A percentile compares a stretch with the other conserved stretches of the same genome.
These are phyloP conservation scores for Vitis riparia DNA, from an alignment of 164 flowering plant genomes.

Conservation along the genomic window DNA sequence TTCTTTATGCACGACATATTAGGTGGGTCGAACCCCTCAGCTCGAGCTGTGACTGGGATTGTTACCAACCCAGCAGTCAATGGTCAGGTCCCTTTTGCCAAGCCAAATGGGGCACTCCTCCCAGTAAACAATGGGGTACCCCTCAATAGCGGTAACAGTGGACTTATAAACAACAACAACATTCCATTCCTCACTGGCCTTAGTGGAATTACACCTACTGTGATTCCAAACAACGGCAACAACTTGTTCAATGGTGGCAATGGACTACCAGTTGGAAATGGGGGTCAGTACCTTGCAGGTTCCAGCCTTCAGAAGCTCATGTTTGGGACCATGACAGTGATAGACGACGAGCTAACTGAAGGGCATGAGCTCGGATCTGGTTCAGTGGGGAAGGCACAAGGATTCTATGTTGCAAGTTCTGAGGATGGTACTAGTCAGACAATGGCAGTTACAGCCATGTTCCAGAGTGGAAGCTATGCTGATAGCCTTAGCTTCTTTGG, in stretches of 20 bases:
- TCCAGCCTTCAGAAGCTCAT: conserved; percentile 43
- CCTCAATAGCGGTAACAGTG: conserved; percentile 44
- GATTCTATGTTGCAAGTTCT: conserved; percentile 68
- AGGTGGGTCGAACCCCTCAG: conserved; percentile 60
- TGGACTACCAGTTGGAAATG: conserved; percentile 35
- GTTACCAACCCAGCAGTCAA: conserved; percentile 53
- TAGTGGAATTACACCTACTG: conserved; percentile 25
- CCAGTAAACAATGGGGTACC: conserved; percentile 54
- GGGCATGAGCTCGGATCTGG: conserved; percentile 65
- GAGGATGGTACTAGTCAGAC: conserved; percentile 64
- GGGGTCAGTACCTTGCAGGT: conserved; percentile 48
- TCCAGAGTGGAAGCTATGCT: conserved; percentile 39
- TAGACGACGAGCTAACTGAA: conserved; percentile 67
- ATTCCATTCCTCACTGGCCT: conserved; percentile 53
- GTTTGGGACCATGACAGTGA: conserved; percentile 72
- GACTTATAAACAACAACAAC: conserved; percentile 53
- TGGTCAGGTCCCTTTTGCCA: conserved; percentile 72
- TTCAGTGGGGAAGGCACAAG: conserved; percentile 66
- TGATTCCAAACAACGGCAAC: conserved; percentile 36
- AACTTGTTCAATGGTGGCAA: conserved; percentile 16
- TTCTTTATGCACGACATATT: conserved; percentile 67
- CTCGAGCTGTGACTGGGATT: conserved; percentile 60
- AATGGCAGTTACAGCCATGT: conserved; percentile 68
- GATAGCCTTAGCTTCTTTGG: conserved; percentile 76
- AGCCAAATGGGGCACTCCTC: conserved; percentile 67